These are phyloP conservation scores for Calonectria crousiana DNA, from an alignment of 2,329 filamentous ascomycete species.

Conservation along the genomic window DNA sequence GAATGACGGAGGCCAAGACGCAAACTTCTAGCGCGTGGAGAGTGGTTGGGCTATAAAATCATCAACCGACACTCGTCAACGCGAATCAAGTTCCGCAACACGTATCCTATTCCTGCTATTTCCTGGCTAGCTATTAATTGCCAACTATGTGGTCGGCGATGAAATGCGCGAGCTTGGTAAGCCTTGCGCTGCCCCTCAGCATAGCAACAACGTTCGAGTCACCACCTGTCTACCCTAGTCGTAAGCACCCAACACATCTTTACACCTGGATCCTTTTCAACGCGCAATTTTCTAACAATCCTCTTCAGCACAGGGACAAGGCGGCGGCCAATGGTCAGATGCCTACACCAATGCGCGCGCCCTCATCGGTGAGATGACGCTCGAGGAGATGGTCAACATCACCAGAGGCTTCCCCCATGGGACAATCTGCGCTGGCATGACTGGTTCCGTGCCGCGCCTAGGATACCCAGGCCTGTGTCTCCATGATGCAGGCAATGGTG, in stretches of 20 bases:
- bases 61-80: neutral
- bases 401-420: constrained; percentile 65
- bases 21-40: neutral
- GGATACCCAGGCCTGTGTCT: constrained; percentile 62
- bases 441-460: constrained; percentile 58
- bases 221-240: neutral
- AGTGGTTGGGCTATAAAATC: neutral
- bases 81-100: neutral
- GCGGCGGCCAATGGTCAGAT: constrained; percentile 60
- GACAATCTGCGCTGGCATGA: constrained; percentile 63
- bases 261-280: neutral
- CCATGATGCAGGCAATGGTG: constrained; percentile 63
- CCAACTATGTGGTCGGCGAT: neutral
- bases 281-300: neutral
- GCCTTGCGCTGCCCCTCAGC: neutral
- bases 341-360: constrained; percentile 69
- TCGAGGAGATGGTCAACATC: constrained; percentile 72
- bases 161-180: neutral
- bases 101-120: neutral
- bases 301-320: neutral
- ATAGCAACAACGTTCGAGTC: neutral
- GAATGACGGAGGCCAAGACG: constrained; percentile 5
- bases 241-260: neutral
- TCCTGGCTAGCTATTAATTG: neutral
- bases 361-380: constrained; percentile 71